Base-by-base conservation (phyloP, 75 land plant species). In the Cryptomeria japonica region DNA sequence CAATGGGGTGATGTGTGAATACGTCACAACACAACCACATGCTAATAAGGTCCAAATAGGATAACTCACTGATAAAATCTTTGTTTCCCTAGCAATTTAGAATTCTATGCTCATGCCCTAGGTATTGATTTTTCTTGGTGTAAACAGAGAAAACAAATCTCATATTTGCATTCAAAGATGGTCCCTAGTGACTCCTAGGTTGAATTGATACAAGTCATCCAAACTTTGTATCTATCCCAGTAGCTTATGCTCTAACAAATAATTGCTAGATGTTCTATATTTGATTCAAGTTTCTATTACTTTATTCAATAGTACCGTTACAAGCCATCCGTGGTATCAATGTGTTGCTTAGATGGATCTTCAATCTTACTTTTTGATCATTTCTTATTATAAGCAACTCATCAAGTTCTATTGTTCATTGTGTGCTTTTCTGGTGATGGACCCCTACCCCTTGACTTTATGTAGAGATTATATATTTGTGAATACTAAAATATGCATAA, bases 51-150 rank as follows among this genome's bases (percentile, higher is more conserved):
- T 64, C 70, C 8, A 64, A 64, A 64, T 8, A 25, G 28, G 70
- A 64, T 64, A 7, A 6, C 28, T 64, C 28, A 28, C 70, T 10
- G 2, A 86, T 92, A 88, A 97, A 88, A 88, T 91, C 92, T 86
- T 93, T 95, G 83, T 97, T 95, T 37, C 96, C 97, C 88, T 94
- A 95, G 78, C 99, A 97, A 37, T 94, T 93, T 70, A 97, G 88
- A 83, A 98, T 86, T 22, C 95, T 95, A 72, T 92, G 91, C 86
- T 89, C 91, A 78, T 87, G 87, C 18, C 95, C 99, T 64, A 91
- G 91, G 83, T 94, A 94, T 31, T 87, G 89, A 44, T 90, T 91
- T 82, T 91, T 89, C 46, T 93, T 89, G 32, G 95, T 95, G 84
- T 93, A 95, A 68, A 95, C 90, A 72, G 96, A 94, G 15, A 96